phyloP scores from a whole-genome alignment of 2,329 filamentous ascomycete species.

The Orbilia ellipsospora region DNA sequence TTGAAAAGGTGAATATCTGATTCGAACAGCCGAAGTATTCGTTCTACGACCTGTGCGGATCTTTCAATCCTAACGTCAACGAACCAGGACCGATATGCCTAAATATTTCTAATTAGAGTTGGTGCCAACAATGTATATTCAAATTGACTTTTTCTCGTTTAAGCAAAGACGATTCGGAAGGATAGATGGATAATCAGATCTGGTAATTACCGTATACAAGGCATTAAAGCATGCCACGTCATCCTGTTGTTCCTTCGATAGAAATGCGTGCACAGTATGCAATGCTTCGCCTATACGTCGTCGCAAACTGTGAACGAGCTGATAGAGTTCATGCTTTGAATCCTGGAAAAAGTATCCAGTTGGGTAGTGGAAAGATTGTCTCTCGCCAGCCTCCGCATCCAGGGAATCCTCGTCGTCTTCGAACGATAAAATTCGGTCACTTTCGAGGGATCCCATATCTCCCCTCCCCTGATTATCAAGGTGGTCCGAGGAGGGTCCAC shows the following conservation, averaged over 20 bases:
- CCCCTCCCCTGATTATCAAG: slow-evolving; percentile 64
- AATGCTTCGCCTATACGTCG: slow-evolving; percentile 82
- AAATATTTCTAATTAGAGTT: slow-evolving; percentile 13
- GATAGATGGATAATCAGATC: background rate
- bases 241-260: slow-evolving; percentile 86
- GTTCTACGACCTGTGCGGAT: slow-evolving; percentile 90
- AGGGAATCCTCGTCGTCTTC: slow-evolving; percentile 70
- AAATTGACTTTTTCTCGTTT: background rate
- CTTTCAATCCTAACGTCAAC: slow-evolving; percentile 96
- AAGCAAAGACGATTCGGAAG: background rate
- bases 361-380: slow-evolving; percentile 85
- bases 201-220: slow-evolving; percentile 74
- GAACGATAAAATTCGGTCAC: slow-evolving; percentile 65
- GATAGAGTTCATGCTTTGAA: slow-evolving; percentile 73
- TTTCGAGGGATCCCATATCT: slow-evolving; percentile 66
- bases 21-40: slow-evolving; percentile 83
- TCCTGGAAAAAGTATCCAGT: slow-evolving; percentile 81
- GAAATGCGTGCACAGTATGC: slow-evolving; percentile 84
- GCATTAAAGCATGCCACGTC: slow-evolving; percentile 96
- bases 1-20: slow-evolving; percentile 93
- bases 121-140: background rate
- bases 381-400: slow-evolving; percentile 80
- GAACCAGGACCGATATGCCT: slow-evolving; percentile 90
- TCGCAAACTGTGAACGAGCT: slow-evolving; percentile 80
- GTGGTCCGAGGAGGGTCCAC: slow-evolving; percentile 65